phyloP scores from a whole-genome alignment of 2,329 filamentous ascomycete genomes.

The Cytospora piceae region DNA sequence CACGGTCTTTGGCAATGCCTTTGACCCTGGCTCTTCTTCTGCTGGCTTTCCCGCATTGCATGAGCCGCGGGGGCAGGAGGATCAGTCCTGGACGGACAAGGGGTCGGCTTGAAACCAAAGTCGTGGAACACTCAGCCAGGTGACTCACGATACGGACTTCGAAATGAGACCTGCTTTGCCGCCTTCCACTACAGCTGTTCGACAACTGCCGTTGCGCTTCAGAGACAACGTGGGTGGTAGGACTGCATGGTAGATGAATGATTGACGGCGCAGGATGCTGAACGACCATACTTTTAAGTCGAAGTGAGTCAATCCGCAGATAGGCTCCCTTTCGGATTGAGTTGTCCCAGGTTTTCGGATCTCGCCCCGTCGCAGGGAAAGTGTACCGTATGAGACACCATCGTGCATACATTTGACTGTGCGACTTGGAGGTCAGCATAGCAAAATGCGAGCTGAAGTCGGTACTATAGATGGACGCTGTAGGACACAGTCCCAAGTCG shows the following conservation, averaged over 20 bases:
- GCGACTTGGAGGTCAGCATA: conserved; percentile 8
- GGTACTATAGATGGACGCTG: conserved; percentile 11
- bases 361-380: not conserved
- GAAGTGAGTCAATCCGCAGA: conserved; percentile 17
- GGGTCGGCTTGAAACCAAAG: conserved; percentile 20
- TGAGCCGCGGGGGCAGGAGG: conserved; percentile 9
- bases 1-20: conserved; percentile 8
- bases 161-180: not conserved
- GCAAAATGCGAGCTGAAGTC: not conserved
- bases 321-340: conserved; percentile 1
- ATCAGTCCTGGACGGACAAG: conserved; percentile 20
- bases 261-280: conserved; percentile 24
- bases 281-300: conserved; percentile 9
- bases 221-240: conserved; percentile 15
- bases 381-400: conserved; percentile 12
- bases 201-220: conserved; percentile 24
- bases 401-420: conserved; percentile 12
- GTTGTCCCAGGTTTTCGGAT: conserved; percentile 16
- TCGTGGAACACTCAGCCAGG: conserved; percentile 15
- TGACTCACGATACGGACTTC: not conserved
- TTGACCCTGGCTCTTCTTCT: conserved; percentile 7
- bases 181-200: conserved; percentile 14
- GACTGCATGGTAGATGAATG: conserved; percentile 9
- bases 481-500: conserved; percentile 13
- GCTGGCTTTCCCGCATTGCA: conserved; percentile 20